Percentiles rank a stretch among this genome's conserved stretches.
Evolutionary conservation across 306 rosid species (phyloP).

Genomic region (Quercus gilva): DNA sequence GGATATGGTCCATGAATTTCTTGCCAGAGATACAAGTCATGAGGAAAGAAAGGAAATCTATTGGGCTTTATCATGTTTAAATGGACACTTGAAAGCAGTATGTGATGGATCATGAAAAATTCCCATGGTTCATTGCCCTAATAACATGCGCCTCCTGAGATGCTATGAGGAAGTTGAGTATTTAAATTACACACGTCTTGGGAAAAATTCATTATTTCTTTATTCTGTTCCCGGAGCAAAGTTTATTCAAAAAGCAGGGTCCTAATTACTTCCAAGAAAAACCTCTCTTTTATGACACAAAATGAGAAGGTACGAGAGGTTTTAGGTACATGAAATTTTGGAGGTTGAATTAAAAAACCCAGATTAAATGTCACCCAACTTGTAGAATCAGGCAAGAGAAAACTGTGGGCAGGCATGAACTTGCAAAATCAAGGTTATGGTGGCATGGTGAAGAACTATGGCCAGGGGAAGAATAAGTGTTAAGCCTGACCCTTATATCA

Average conservation of each 20-base stretch:
- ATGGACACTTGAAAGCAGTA: conserved; percentile 15
- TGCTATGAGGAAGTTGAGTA: neutral
- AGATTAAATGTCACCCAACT: neutral
- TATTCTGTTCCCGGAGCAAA: neutral
- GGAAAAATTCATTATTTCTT: neutral
- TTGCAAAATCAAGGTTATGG: neutral
- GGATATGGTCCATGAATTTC: conserved; percentile 29
- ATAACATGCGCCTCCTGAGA: neutral
- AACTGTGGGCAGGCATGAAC: neutral
- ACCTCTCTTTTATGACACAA: neutral
- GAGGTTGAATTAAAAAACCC: neutral
- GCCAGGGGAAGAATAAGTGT: neutral
- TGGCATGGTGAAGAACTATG: neutral
- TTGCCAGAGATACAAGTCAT: conserved; percentile 27
- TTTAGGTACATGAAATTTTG: neutral
- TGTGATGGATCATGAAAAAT: neutral
- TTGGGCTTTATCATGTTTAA: conserved; percentile 10
- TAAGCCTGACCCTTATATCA: neutral
- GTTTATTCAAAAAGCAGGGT: neutral
- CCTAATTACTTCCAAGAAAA: neutral
- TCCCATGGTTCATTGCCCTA: neutral
- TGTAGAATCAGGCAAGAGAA: neutral
- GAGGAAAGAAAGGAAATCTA: conserved; percentile 22
- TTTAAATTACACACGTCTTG: neutral
- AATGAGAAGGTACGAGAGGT: neutral